Percentiles rank a stretch among this genome's conserved stretches.
These are phyloP conservation scores for Heracleum sosnowskyi DNA, from an alignment of 129 eudicot genomes.

Conservation along the genomic window DNA sequence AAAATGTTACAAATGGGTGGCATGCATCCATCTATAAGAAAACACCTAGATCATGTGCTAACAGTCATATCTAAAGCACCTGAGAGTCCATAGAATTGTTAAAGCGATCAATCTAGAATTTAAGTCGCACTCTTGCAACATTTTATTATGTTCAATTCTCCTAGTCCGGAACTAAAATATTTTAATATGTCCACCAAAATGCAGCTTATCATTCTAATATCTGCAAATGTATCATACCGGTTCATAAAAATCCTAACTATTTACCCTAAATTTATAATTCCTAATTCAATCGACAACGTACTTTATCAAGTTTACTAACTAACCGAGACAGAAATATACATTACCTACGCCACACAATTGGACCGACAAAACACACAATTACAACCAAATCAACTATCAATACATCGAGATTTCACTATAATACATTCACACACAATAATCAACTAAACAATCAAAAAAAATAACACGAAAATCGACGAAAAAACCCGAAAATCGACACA, in stretches of 20 bases:
- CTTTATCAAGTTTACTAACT: no score
- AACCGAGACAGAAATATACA: neutral
- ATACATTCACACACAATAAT: neutral
- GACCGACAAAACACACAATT: neutral
- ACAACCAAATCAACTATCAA: neutral
- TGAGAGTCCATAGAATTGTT: no score
- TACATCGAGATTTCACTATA: neutral
- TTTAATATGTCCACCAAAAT: neutral
- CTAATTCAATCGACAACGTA: no score
- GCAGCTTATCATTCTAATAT: neutral
- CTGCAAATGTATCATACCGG: neutral
- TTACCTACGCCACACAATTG: neutral
- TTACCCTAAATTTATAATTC: neutral
- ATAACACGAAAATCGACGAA: no score
- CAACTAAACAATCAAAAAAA: neutral
- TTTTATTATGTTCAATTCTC: neutral
- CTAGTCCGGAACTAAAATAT: neutral
- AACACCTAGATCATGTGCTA: no score
- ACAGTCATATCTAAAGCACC: no score
- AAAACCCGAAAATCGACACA: slow-evolving; percentile 13
- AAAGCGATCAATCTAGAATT: no score
- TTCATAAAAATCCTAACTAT: no score
- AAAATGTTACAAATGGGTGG: no score
- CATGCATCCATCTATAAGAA: no score
- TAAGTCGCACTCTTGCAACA: no score